Evolutionary conservation across 1,284 basidiomycete species (phyloP).

Genomic region (Ustilago trichophora): DNA sequence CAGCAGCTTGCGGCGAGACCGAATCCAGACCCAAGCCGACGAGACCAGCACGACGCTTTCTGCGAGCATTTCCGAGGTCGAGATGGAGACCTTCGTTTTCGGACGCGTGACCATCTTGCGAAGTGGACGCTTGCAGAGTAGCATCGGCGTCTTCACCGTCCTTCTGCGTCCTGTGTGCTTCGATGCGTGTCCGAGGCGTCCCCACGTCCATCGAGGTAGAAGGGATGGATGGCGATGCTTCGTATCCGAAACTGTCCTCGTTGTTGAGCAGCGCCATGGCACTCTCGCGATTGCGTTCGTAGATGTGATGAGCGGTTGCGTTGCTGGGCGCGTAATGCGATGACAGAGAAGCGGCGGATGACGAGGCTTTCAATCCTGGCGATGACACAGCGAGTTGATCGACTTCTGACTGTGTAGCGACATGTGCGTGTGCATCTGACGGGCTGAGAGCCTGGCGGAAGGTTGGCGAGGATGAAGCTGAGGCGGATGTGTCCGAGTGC

Average conservation of each 20-base stretch:
- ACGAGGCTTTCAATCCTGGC: constrained; percentile 24
- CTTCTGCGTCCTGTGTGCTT: neutral
- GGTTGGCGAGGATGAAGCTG: constrained; percentile 3
- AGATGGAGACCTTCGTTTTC: constrained; percentile 14
- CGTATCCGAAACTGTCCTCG: constrained; percentile 37
- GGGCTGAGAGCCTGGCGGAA: constrained; percentile 23
- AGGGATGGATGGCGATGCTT: constrained; percentile 8
- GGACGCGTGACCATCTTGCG: constrained; percentile 1
- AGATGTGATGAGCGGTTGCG: constrained; percentile 21
- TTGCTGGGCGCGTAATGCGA: constrained; percentile 37
- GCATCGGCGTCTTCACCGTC: neutral
- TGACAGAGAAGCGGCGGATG: constrained; percentile 23
- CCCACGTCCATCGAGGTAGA: constrained; percentile 7
- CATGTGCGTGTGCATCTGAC: neutral
- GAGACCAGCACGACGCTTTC: constrained; percentile 23
- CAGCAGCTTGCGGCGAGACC: neutral
- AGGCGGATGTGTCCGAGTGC: neutral
- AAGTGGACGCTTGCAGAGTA: neutral
- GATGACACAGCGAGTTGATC: constrained; percentile 2
- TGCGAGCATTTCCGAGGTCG: constrained; percentile 12
- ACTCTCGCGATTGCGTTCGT: constrained; percentile 37
- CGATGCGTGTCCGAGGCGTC: neutral
- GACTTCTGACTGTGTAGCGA: neutral
- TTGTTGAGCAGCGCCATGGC: constrained; percentile 34
- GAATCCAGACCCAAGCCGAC: constrained; percentile 32